Base-by-base conservation (phyloP, 805 yeast species). In the Sugiyamaella marilandica region DNA sequence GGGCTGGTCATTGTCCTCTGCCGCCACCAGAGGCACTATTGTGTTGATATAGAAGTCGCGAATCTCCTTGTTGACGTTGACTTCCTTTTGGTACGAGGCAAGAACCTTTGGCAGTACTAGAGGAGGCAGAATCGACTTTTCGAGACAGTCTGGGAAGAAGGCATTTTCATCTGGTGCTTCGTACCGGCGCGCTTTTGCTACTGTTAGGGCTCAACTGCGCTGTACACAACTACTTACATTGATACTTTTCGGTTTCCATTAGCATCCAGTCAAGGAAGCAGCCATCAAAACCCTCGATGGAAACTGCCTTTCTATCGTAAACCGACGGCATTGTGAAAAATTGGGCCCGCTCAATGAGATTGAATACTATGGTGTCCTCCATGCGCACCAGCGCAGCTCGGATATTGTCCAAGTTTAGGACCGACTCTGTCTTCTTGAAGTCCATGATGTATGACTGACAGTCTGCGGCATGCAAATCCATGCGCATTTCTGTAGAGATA, bases 301-400 rank as follows among this genome's bases (percentile, higher is more conserved):
- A 69, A 19, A 76, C 49, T 55, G 73, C 80, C 56, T 78, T 78
- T n/a, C 54, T 19, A 58, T 80, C 76, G 70, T 94, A 94, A 8
- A 90, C 89, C 14, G 87, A 77, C 1, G 87, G 85, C 50, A 89
- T 83, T 31, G 79, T 78, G 60, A 75, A 83, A 65, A 88, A 92
- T 71, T 92, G 96, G 2, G 97, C 87, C 58, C 99, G 78, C 68
- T 94, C 99, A 55, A 94, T 91, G 60, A 94, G 79, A 53, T 85
- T 87, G 75, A 91, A 94, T 56, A 94, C 85, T 61, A 94, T 90
- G 5, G 97, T 87, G 69, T 94, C 98, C 66, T 94, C 99, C 97
- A 94, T 89, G 51, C 96, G 81, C 37, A 91, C 84, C 45, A 94
- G 75, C 14, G 88, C 85, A 55, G 80, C 83, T 57, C 99, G 82